Conservation (phyloP, 441 rosid species). For the Bocquillonia castaneifolia region DNA sequence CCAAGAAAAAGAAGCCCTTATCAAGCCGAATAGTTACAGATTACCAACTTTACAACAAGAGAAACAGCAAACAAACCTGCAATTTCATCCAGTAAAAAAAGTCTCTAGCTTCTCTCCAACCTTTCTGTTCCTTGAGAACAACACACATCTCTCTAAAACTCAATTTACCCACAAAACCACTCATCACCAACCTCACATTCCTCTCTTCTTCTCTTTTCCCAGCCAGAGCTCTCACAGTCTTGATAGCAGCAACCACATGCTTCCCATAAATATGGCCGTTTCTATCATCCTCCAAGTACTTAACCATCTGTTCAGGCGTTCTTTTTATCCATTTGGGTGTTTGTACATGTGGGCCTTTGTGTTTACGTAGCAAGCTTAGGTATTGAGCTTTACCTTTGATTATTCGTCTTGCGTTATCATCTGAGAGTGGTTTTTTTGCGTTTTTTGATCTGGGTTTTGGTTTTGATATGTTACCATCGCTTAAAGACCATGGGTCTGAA, state of each 20-base stretch:
- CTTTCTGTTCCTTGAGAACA: conserved; percentile 77
- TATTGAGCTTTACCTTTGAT: conserved; percentile 67
- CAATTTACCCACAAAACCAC: conserved; percentile 69
- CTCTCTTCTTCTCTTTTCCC: conserved; percentile 40
- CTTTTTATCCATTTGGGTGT: conserved; percentile 86
- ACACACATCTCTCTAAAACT: conserved; percentile 87
- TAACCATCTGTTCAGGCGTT: conserved; percentile 89
- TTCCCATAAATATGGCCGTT: conserved; percentile 74
- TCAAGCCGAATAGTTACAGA: not conserved
- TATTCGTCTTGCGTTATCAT: conserved; percentile 82
- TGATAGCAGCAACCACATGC: conserved; percentile 80
- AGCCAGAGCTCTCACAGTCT: conserved; percentile 58
- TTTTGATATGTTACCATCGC: conserved; percentile 52
- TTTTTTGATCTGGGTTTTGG: conserved; percentile 65
- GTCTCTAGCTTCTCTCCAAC: conserved; percentile 77
- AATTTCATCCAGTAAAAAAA: conserved; percentile 92
- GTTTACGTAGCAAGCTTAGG: conserved; percentile 62
- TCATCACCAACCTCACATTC: conserved; percentile 64
- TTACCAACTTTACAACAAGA: not conserved
- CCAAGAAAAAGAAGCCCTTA: not conserved
- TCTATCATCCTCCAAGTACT: conserved; percentile 65
- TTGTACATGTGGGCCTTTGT: conserved; percentile 64
- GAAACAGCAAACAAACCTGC: conserved; percentile 42
- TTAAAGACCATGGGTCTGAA: conserved; percentile 81
- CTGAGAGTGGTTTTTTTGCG: conserved; percentile 65